Evolutionary conservation across 495 filamentous ascomycete genomes (phyloP).

Genomic region (Penicillium subrubescens): DNA sequence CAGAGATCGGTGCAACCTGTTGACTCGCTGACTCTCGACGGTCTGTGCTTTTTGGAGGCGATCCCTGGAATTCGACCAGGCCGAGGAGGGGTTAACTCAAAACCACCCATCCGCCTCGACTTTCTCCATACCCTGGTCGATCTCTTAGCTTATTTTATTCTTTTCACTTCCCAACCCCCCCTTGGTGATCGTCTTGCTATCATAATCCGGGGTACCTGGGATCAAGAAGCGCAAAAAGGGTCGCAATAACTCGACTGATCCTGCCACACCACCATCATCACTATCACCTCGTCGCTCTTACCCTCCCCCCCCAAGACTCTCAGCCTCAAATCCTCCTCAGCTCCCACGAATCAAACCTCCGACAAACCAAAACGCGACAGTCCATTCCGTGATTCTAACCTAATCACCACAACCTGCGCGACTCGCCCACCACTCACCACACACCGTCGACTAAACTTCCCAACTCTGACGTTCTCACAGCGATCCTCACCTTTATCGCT

Average conservation of each 20-base stretch:
- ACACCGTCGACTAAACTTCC: neutral
- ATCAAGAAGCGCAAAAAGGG: neutral
- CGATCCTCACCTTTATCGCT: neutral
- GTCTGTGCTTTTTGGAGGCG: slow-evolving; percentile 43
- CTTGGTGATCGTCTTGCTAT: slow-evolving; percentile 3
- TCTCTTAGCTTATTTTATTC: slow-evolving; percentile 34
- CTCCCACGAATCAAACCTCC: neutral
- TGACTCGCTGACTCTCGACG: slow-evolving; percentile 30
- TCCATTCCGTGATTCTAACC: neutral
- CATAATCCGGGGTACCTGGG: slow-evolving; percentile 18
- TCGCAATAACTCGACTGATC: neutral
- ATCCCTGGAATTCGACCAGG: slow-evolving; percentile 38
- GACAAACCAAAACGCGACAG: neutral
- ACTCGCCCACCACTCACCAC: neutral
- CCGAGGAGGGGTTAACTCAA: slow-evolving; percentile 38
- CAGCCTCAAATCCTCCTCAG: neutral
- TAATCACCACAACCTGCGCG: slow-evolving; percentile 1
- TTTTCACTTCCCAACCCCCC: slow-evolving; percentile 1
- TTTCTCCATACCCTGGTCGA: slow-evolving; percentile 41
- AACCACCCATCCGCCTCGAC: slow-evolving; percentile 28
- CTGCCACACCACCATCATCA: neutral
- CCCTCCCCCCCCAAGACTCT: neutral
- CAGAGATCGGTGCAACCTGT: slow-evolving; percentile 37
- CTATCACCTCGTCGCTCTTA: neutral
- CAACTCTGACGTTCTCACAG: neutral